phyloP scores from a whole-genome alignment of 208 protist genomes.

The Lotmaria passim region DNA sequence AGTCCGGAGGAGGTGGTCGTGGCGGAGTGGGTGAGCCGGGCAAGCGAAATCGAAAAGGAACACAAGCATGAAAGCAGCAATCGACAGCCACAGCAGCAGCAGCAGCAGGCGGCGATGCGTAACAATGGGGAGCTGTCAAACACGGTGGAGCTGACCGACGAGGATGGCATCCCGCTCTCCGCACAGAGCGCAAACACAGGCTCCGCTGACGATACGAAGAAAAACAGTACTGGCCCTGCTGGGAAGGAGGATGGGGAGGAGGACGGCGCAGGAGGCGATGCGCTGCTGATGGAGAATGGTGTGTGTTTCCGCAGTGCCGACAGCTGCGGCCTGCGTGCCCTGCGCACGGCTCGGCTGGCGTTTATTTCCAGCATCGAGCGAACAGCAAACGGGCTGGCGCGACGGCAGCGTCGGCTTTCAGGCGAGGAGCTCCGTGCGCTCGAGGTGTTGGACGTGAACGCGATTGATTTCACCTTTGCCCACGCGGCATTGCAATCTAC shows the following conservation, averaged over 20 bases:
- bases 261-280: constrained; percentile 4
- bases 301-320: constrained; percentile 57
- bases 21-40: constrained; percentile 43
- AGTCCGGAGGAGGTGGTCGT: constrained; percentile 49
- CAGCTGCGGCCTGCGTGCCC: constrained; percentile 56
- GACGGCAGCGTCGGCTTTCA: constrained; percentile 30
- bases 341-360: constrained; percentile 66
- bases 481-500: constrained; percentile 62
- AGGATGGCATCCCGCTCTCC: constrained; percentile 12
- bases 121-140: constrained; percentile 1
- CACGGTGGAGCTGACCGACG: constrained; percentile 13
- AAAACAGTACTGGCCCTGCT: no score
- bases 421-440: constrained; percentile 48
- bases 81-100: no score
- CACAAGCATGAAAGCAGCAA: neutral
- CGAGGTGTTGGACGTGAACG: constrained; percentile 69
- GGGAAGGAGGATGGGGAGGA: neutral
- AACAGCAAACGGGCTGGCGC: constrained; percentile 33
- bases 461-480: constrained; percentile 73
- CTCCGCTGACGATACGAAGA: no score
- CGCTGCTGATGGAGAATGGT: constrained; percentile 69
- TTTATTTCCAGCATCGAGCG: constrained; percentile 62
- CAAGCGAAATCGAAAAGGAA: neutral
- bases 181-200: neutral
- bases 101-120: no score